Conservation (phyloP, 768 basidiomycete genomes). For the Termitomyces sp. region DNA sequence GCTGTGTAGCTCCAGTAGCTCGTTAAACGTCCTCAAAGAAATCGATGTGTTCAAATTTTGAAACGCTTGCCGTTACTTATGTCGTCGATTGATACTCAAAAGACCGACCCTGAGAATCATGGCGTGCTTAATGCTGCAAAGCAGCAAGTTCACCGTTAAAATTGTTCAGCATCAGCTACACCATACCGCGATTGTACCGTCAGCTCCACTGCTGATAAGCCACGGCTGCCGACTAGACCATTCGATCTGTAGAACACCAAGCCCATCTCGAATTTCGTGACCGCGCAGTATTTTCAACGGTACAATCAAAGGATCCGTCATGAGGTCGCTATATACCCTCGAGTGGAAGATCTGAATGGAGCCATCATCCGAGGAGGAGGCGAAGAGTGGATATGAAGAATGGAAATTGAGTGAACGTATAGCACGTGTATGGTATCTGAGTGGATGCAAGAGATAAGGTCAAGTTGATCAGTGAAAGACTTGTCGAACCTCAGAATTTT, state of each 20-base stretch:
- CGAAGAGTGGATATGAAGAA: constrained; percentile 92
- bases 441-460: constrained; percentile 7
- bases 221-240: constrained; percentile 92
- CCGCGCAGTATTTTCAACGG: constrained; percentile 95
- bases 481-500: constrained; percentile 79
- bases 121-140: background rate
- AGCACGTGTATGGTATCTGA: constrained; percentile 90
- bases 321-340: constrained; percentile 89
- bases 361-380: constrained; percentile 95
- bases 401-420: constrained; percentile 94
- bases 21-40: background rate
- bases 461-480: constrained; percentile 9
- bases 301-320: constrained; percentile 97
- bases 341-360: constrained; percentile 97
- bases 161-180: constrained; percentile 49
- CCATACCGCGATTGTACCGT: constrained; percentile 88
- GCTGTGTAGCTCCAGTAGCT: background rate
- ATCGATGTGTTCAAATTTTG: background rate
- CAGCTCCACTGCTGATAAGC: constrained; percentile 90
- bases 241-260: constrained; percentile 87
- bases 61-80: background rate
- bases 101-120: constrained; percentile 7
- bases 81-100: too few relatives aligned
- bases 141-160: constrained; percentile 1
- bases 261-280: constrained; percentile 79